phyloP scores from a whole-genome alignment of 2,329 filamentous ascomycete species.

The Exophiala calicioides region DNA sequence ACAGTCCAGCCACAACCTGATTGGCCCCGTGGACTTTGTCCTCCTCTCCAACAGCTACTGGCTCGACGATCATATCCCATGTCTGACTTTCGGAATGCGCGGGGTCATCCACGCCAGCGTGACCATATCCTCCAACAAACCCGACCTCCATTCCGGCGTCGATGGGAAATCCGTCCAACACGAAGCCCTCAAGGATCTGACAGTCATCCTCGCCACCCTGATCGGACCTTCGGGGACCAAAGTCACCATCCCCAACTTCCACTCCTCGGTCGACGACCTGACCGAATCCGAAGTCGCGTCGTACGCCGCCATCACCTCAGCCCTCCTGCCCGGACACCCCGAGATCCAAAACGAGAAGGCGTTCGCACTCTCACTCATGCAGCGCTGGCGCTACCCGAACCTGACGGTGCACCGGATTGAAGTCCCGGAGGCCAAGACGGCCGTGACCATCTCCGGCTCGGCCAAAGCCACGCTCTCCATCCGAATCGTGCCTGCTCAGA shows the following conservation, averaged over 20 bases:
- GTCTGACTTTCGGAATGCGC: slow-evolving; percentile 88
- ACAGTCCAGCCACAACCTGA: slow-evolving; percentile 74
- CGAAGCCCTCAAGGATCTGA: slow-evolving; percentile 88
- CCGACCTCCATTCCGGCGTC: slow-evolving; percentile 94
- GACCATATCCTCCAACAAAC: slow-evolving; percentile 79
- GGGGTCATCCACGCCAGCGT: slow-evolving; percentile 93
- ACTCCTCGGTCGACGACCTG: slow-evolving; percentile 76
- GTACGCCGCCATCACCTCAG: slow-evolving; percentile 80
- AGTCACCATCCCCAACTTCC: slow-evolving; percentile 84
- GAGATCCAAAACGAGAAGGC: slow-evolving; percentile 63
- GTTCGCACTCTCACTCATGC: slow-evolving; percentile 85
- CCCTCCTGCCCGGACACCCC: slow-evolving; percentile 72
- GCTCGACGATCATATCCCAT: slow-evolving; percentile 94
- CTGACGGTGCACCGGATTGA: slow-evolving; percentile 92
- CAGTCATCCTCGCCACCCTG: slow-evolving; percentile 76
- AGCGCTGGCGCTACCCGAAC: slow-evolving; percentile 91
- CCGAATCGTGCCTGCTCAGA: slow-evolving; percentile 89
- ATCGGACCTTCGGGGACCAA: slow-evolving; percentile 73
- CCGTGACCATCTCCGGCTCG: slow-evolving; percentile 85
- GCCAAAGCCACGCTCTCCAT: slow-evolving; percentile 87
- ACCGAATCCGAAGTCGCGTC: slow-evolving; percentile 74
- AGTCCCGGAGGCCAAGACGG: slow-evolving; percentile 83
- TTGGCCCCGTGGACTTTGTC: slow-evolving; percentile 92
- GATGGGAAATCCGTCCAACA: slow-evolving; percentile 86
- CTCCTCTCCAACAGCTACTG: slow-evolving; percentile 97